Evolutionary conservation across 441 rosid genomes (phyloP).

Genomic region (Gossypium davidsonii): DNA sequence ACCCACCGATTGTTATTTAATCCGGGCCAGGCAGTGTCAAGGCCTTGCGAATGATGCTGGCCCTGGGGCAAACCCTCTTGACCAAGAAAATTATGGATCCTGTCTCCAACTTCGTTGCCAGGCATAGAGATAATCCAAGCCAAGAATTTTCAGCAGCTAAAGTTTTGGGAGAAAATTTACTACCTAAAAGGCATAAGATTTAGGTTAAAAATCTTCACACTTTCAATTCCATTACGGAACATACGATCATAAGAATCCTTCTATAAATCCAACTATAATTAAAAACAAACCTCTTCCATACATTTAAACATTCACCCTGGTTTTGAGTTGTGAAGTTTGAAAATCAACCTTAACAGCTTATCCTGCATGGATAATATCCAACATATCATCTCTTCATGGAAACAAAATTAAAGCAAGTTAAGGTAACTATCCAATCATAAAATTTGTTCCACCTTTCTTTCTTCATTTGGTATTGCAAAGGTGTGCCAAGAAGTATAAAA

Average conservation of each 20-base stretch:
- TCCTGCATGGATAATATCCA: slow-evolving; percentile 22
- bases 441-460: not conserved
- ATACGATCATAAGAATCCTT: not conserved
- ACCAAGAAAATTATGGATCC: slow-evolving; percentile 73
- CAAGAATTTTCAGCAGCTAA: slow-evolving; percentile 23
- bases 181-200: slow-evolving; percentile 15
- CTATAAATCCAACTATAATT: not conserved
- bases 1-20: slow-evolving; percentile 44
- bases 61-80: slow-evolving; percentile 57
- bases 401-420: not conserved
- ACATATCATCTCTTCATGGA: not conserved
- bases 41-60: slow-evolving; percentile 50
- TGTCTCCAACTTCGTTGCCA: slow-evolving; percentile 85
- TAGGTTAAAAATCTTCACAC: slow-evolving; percentile 13
- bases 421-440: not conserved
- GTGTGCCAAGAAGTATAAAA: not conserved
- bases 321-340: not conserved
- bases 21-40: slow-evolving; percentile 56
- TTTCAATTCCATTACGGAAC: slow-evolving; percentile 6
- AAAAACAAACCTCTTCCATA: not conserved
- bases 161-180: slow-evolving; percentile 16
- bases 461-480: not conserved
- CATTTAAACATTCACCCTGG: slow-evolving; percentile 1
- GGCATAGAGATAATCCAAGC: slow-evolving; percentile 62
- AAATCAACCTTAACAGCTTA: not conserved